Conservation (phyloP, 75 land plant species). For the Sequoia sempervirens region DNA sequence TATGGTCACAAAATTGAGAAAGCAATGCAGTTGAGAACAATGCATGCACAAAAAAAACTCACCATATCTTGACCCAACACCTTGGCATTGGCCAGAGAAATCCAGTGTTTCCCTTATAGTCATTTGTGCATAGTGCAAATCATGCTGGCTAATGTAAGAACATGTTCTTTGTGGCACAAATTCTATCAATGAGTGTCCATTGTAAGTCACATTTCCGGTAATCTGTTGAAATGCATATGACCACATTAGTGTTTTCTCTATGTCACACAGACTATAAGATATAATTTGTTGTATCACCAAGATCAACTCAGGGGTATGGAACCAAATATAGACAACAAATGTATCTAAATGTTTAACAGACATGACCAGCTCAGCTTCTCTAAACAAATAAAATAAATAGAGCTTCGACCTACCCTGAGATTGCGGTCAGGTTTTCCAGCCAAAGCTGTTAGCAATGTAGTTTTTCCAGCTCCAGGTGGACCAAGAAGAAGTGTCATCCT, state of each 20-base stretch:
- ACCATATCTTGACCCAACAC: constrained; percentile 45
- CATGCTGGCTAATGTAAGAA: constrained; percentile 52
- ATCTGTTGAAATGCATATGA: constrained; percentile 12
- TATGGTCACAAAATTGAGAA: not conserved
- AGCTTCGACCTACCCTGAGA: constrained; percentile 11
- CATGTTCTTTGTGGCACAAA: constrained; percentile 56
- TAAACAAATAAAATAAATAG: not conserved
- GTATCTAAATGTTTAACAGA: not conserved
- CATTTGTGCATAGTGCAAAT: constrained; percentile 43
- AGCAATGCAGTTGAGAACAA: not conserved
- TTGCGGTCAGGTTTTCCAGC: constrained; percentile 22
- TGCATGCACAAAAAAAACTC: not conserved
- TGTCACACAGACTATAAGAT: not conserved
- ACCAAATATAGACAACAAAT: not conserved
- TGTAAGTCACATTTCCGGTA: constrained; percentile 46
- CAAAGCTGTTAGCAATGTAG: constrained; percentile 31
- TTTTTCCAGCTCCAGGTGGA: constrained; percentile 42
- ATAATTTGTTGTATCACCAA: not conserved
- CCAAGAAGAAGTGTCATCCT: constrained; percentile 27
- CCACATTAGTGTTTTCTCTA: not conserved
- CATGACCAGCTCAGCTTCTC: not conserved
- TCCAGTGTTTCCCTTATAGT: constrained; percentile 60
- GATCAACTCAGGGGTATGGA: not conserved
- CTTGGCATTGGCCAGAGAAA: constrained; percentile 48
- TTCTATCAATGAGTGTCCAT: constrained; percentile 42